phyloP scores from a whole-genome alignment of 164 flowering plant genomes.

The Houttuynia cordata region DNA sequence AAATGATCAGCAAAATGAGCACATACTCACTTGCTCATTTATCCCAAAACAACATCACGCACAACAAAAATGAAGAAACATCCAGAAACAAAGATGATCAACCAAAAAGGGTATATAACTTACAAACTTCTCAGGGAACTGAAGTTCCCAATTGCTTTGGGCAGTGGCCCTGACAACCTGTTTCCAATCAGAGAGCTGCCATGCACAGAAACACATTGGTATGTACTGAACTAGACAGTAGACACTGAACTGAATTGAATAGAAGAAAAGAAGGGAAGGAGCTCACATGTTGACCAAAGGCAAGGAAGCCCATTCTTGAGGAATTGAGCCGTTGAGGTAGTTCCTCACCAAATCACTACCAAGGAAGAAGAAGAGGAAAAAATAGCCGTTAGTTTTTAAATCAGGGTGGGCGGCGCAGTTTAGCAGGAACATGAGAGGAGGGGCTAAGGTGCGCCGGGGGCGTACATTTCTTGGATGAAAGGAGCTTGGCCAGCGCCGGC shows the following conservation, averaged over 20 bases:
- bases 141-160: slow-evolving; percentile 19
- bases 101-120: slow-evolving; percentile 1
- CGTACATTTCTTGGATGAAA: slow-evolving; percentile 19
- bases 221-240: neutral
- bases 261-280: neutral
- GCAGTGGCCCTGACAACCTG: slow-evolving; percentile 17
- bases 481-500: slow-evolving; percentile 44
- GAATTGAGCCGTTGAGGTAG: slow-evolving; percentile 63
- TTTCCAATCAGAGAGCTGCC: slow-evolving; percentile 48
- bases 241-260: too few relatives aligned
- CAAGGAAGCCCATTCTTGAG: slow-evolving; percentile 51
- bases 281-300: slow-evolving; percentile 40
- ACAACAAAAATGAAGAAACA: neutral
- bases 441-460: neutral
- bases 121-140: slow-evolving; percentile 36
- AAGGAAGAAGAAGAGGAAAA: neutral
- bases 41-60: too few relatives aligned
- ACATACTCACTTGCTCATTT: neutral
- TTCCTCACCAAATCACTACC: slow-evolving; percentile 60
- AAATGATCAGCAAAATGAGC: neutral
- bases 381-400: too few relatives aligned
- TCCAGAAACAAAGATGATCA: neutral
- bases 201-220: neutral
- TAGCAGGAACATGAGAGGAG: neutral
- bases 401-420: too few relatives aligned